phyloP scores from a whole-genome alignment of 257 asterid species.

The Osmanthus fragrans region DNA sequence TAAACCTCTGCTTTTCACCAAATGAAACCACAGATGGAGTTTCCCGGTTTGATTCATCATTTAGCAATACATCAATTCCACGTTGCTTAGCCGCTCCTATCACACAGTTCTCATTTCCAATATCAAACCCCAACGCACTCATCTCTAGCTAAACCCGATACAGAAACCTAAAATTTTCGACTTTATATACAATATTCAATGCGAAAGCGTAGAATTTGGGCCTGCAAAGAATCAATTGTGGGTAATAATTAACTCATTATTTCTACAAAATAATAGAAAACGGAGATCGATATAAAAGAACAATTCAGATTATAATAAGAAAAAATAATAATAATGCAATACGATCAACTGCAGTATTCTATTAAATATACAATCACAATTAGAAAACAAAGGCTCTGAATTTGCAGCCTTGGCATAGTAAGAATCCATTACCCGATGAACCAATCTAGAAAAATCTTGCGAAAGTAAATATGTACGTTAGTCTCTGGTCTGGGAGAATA shows the following conservation, averaged over 20 bases:
- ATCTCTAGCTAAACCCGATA: slow-evolving; percentile 42
- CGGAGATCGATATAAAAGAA: neutral
- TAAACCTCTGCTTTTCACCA: slow-evolving; percentile 91
- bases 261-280: neutral
- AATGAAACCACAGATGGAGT: slow-evolving; percentile 87
- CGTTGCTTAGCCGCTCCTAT: slow-evolving; percentile 81
- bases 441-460: neutral
- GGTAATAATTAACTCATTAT: neutral
- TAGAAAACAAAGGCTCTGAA: neutral
- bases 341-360: slow-evolving; percentile 3
- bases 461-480: neutral
- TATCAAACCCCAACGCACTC: slow-evolving; percentile 89
- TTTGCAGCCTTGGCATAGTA: slow-evolving; percentile 19
- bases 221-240: slow-evolving; percentile 20
- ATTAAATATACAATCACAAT: neutral
- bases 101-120: slow-evolving; percentile 95
- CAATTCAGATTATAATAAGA: slow-evolving; percentile 11
- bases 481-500: slow-evolving; percentile 28
- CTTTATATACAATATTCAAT: slow-evolving; percentile 20
- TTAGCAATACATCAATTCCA: slow-evolving; percentile 82
- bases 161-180: slow-evolving; percentile 23
- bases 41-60: slow-evolving; percentile 89
- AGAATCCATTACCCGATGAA: slow-evolving; percentile 2
- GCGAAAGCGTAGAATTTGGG: slow-evolving; percentile 9
- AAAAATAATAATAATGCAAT: slow-evolving; percentile 15